Evolutionary conservation across 768 basidiomycete genomes (phyloP).

Genomic region (Naganishia friedmannii): DNA sequence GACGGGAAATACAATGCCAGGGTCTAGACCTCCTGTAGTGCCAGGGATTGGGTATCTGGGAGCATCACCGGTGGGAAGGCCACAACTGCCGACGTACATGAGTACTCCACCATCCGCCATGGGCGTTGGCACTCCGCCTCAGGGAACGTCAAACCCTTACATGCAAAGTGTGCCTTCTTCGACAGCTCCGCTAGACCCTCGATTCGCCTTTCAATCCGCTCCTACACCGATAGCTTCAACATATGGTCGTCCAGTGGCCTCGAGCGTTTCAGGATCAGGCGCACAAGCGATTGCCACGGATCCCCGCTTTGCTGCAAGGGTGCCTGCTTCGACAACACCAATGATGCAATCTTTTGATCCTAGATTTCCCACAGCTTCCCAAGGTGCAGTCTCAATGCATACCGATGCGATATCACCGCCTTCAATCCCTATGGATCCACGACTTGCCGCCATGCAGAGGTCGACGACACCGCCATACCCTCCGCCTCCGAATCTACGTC

Average conservation of each 20-base stretch:
- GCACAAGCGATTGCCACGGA: background rate
- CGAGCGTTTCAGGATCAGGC: background rate
- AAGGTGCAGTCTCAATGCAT: background rate
- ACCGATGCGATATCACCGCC: background rate
- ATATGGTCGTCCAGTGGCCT: background rate
- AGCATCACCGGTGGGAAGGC: background rate
- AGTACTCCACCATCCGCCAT: background rate
- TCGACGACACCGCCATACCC: slow-evolving; percentile 19
- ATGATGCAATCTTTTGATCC: slow-evolving; percentile 1
- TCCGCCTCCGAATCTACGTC: slow-evolving; percentile 1
- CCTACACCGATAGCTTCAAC: background rate
- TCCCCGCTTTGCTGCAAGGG: background rate
- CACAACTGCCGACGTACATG: background rate
- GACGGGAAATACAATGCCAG: background rate
- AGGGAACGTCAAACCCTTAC: background rate
- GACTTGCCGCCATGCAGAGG: slow-evolving; percentile 1
- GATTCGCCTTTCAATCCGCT: background rate
- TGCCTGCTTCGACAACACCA: background rate
- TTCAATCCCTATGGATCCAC: slow-evolving; percentile 2
- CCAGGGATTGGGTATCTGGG: slow-evolving; percentile 4
- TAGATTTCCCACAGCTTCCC: slow-evolving; percentile 1
- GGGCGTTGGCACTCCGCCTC: background rate
- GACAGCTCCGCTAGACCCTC: background rate
- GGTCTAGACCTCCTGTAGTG: background rate
- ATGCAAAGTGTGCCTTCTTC: background rate